A percentile compares a stretch with the other conserved stretches of the same genome.
phyloP scores from a whole-genome alignment of 1,284 basidiomycete species.

The Inonotus hispidus region DNA sequence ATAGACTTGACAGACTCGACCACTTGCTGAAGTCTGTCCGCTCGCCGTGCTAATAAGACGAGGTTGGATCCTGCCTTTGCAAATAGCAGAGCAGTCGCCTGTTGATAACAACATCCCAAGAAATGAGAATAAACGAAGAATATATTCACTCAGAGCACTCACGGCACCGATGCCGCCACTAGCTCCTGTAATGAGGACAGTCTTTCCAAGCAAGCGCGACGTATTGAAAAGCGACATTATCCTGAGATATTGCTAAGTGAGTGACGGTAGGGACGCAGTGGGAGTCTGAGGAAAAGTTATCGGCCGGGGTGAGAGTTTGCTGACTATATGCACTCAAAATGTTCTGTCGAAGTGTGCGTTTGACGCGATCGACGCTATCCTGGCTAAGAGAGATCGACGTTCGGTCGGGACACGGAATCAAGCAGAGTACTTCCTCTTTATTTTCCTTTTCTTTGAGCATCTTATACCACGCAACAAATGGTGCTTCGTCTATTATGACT shows the following conservation, averaged over 20 bases:
- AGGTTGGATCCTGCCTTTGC: conserved; percentile 80
- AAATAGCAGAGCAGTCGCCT: conserved; percentile 83
- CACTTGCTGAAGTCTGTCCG: conserved; percentile 59
- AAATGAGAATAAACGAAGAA: not conserved
- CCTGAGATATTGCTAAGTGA: conserved; percentile 13
- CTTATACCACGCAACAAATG: no score
- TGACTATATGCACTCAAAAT: not conserved
- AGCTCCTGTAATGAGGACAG: conserved; percentile 82
- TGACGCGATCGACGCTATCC: not conserved
- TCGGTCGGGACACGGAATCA: no score
- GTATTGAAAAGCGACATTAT: conserved; percentile 75
- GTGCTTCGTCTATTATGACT: no score
- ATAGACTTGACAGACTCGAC: conserved; percentile 55
- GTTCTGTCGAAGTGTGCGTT: not conserved
- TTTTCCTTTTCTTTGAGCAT: no score
- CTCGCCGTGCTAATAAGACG: conserved; percentile 67
- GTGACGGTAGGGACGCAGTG: not conserved
- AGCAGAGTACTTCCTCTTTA: no score
- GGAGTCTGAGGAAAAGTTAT: not conserved
- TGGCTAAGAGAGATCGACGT: no score
- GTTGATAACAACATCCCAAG: conserved; percentile 9
- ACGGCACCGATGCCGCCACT: conserved; percentile 81
- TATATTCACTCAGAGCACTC: conserved; percentile 23
- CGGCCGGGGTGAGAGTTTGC: not conserved
- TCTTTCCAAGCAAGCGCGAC: conserved; percentile 75